Evolutionary conservation across 2,329 filamentous ascomycete species (phyloP).

Genomic region (Aplosporella prunicola): DNA sequence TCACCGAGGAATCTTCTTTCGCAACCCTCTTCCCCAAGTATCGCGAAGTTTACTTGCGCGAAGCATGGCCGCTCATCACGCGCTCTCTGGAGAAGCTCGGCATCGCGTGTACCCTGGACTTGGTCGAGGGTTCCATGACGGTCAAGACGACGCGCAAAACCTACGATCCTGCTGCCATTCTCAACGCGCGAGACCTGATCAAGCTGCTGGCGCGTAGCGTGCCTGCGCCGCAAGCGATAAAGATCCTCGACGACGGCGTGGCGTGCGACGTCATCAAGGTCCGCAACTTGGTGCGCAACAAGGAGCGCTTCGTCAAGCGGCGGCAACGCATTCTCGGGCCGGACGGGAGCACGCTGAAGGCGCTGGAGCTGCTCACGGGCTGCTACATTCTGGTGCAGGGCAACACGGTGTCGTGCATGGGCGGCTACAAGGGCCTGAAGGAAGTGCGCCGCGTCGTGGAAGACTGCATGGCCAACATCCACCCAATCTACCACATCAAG

Average conservation of each 20-base stretch:
- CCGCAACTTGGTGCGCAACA: slow-evolving; percentile 78
- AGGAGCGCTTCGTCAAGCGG: slow-evolving; percentile 91
- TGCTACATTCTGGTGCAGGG: slow-evolving; percentile 95
- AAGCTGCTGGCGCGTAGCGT: slow-evolving; percentile 87
- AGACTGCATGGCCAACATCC: slow-evolving; percentile 95
- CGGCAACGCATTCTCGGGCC: slow-evolving; percentile 88
- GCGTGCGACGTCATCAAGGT: slow-evolving; percentile 97
- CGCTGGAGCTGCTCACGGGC: slow-evolving; percentile 79
- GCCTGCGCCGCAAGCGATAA: slow-evolving; percentile 83
- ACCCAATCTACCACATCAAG: slow-evolving; percentile 87
- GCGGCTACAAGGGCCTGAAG: slow-evolving; percentile 84
- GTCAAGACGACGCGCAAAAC: slow-evolving; percentile 91
- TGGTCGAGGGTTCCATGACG: slow-evolving; percentile 93
- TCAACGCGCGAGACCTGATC: slow-evolving; percentile 90
- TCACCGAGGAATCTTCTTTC: slow-evolving; percentile 90
- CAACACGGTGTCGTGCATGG: slow-evolving; percentile 90
- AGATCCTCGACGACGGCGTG: slow-evolving; percentile 84
- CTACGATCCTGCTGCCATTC: slow-evolving; percentile 81
- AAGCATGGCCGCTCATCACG: slow-evolving; percentile 87
- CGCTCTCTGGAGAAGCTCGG: slow-evolving; percentile 76
- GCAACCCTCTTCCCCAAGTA: slow-evolving; percentile 86
- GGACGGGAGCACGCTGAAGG: slow-evolving; percentile 85
- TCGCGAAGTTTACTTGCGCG: slow-evolving; percentile 84
- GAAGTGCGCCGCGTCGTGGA: slow-evolving; percentile 82
- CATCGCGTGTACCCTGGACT: slow-evolving; percentile 83